Evolutionary conservation across 192 early-diverging fungal species (phyloP), one percentile per base, ranked within the genome.

Genomic region (Backusella psychrophila): DNA sequence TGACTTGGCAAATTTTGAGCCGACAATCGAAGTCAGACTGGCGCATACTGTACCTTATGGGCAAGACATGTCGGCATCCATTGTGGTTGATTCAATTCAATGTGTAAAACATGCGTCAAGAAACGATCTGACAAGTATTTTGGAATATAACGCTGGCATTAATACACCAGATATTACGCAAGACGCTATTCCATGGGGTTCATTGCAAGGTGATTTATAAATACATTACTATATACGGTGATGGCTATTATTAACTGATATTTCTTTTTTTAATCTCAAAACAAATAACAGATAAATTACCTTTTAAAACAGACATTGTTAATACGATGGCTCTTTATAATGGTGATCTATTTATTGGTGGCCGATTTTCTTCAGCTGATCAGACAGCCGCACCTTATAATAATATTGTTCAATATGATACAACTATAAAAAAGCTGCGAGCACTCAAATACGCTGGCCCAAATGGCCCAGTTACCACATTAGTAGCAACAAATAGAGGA

Each of bases 351-450:
- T 82, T 35, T 67, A 84, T 94, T 29, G 92, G 90, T 44, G 93
- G 93, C 19, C 78, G 80, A 9, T 94, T 94, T 69, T 71, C 78
- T 23, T 80, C 78, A 66, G 41, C 78, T 5, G n/a, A 67, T 2
- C 21, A 36, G 29, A 35, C 21, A 21, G 41, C 35, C n/a, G 41
- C 9, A 15, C 49, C 49, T 8, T 81, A 75, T 41, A 81, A 76
- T 6, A 92, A 91, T 74, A 83, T 94, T 73, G 90, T 88, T 3
- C 73, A 78, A 66, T 92, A 91, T 80, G 79, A 87, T 77, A 75
- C 74, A 69, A 38, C 39, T 12, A 31, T 72, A 0, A 73, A 56
- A 19, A 44, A 67, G 14, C 12, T 77, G 31, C 31, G 41, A 23
- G 49, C 76, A 15, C 38, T 78, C 1, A 31, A 3, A 0, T 21